These are phyloP conservation scores for Stachybotrys echinatus DNA, from an alignment of 2,329 filamentous ascomycete genomes.

Conservation along the genomic window DNA sequence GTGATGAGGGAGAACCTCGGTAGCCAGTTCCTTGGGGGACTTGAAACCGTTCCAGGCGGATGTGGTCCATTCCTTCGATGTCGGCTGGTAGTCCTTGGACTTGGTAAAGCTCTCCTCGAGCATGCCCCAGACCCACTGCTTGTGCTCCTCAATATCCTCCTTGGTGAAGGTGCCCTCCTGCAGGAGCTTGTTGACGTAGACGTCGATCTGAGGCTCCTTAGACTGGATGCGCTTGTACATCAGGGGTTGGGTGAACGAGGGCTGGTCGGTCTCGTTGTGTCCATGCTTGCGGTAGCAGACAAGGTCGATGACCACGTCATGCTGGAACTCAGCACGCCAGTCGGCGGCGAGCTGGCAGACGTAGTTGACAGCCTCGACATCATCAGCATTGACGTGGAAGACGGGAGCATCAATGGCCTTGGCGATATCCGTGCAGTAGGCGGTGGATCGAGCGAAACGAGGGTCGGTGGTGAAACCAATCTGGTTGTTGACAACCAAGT, in stretches of 20 bases:
- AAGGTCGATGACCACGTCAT: constrained; percentile 95
- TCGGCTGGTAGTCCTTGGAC: constrained; percentile 96
- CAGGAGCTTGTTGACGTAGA: constrained; percentile 86
- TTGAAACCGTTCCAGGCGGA: constrained; percentile 99
- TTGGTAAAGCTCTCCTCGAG: constrained; percentile 95
- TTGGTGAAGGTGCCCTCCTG: constrained; percentile 93
- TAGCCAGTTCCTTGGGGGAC: constrained; percentile 94
- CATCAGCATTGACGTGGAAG: constrained; percentile 98
- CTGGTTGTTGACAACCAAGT: constrained; percentile 98
- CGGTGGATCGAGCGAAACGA: constrained; percentile 92
- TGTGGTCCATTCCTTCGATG: constrained; percentile 96
- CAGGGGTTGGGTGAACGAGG: constrained; percentile 96
- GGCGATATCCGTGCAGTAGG: constrained; percentile 98
- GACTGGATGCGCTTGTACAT: constrained; percentile 98
- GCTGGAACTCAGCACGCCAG: constrained; percentile 98
- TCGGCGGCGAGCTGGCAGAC: constrained; percentile 95
- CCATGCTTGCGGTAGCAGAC: constrained; percentile 99
- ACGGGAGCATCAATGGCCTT: constrained; percentile 98
- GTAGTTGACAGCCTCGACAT: constrained; percentile 97
- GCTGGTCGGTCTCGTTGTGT: constrained; percentile 99
- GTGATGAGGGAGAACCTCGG: constrained; percentile 86
- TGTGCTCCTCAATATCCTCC: constrained; percentile 97
- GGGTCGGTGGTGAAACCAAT: constrained; percentile 99
- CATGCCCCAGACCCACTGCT: constrained; percentile 99
- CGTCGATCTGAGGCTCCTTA: constrained; percentile 80